Base-by-base conservation (phyloP, 164 flowering plant genomes). In the Vitis riparia region DNA sequence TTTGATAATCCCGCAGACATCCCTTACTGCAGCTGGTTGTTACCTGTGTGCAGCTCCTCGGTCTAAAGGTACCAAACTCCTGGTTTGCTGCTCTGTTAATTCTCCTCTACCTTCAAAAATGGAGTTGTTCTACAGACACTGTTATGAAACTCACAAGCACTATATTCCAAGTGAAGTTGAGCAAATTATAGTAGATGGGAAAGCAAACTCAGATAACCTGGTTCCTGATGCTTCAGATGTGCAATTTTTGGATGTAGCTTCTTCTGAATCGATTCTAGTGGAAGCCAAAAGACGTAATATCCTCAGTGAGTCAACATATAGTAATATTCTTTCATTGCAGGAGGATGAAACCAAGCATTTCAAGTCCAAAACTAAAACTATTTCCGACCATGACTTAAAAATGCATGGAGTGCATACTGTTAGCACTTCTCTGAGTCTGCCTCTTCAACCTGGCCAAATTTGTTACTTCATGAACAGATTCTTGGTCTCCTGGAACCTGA, bases 21-120 rank as follows among this genome's bases (percentile, higher is more conserved):
- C 90, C 57, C 78, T 94, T 58, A 91, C 97, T 55, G 97, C 90
- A 61, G 94, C 99, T 63, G 94, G 95, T 50, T 94, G 99, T 85
- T 89, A 89, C 83, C 91, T 94, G 71, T 92, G 92, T 81, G 84
- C 97, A 55, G 93, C 88, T 82, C 98, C 97, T 61, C 86, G 90
- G 55, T 87, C 94, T 27, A 89, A 83, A 72, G 98, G 98, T 66
- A 82, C 93, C 71, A 90, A 81, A 74, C 59, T 83, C 69, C 51
- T 91, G 37, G 90, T 94, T 58, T 92, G 94, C 75, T 83, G 82
- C 77, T 91, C 92, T 52, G 83, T 77, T 67, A 71, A 84, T 75
- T 77, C 81, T 64, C 79, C 85, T 67, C 75, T 70, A 67, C 91
- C 88, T 61, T 78, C 76, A 59, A 81, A 69, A 52, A 71, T 69